Percentiles rank a stretch among this genome's conserved stretches.
Conservation (phyloP, 169 alveolate genomes). For the Plasmodium blacklocki region DNA sequence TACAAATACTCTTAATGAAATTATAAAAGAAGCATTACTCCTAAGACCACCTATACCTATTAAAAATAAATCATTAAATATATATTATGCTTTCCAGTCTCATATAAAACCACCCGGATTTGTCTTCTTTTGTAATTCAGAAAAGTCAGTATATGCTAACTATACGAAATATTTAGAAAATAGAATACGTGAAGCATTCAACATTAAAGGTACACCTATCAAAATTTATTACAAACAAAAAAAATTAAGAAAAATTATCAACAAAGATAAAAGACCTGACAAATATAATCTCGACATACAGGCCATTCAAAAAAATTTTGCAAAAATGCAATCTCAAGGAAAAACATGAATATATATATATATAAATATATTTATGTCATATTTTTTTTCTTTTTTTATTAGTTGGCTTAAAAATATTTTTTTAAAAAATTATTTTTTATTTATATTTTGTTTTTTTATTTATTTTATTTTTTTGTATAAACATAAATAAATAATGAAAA, state of each 20-base stretch:
- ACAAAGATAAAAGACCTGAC: conserved; percentile 51
- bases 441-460: too few relatives aligned
- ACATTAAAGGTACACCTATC: conserved; percentile 83
- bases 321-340: conserved; percentile 20
- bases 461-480: too few relatives aligned
- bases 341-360: conserved; percentile 6
- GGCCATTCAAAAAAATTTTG: conserved; percentile 60
- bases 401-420: too few relatives aligned
- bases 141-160: conserved; percentile 77
- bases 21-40: conserved; percentile 82
- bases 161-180: conserved; percentile 85
- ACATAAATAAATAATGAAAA: too few relatives aligned
- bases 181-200: conserved; percentile 79
- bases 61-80: conserved; percentile 82
- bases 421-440: too few relatives aligned
- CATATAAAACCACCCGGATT: conserved; percentile 86
- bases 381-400: too few relatives aligned
- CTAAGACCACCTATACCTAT: conserved; percentile 80
- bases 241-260: conserved; percentile 38
- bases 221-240: conserved; percentile 71
- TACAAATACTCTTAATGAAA: conserved; percentile 73
- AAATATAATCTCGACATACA: conserved; percentile 58
- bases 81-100: conserved; percentile 84
- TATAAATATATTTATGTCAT: not conserved
- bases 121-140: conserved; percentile 84